A percentile compares a stretch with the other conserved stretches of the same genome.
These are phyloP conservation scores for Tylopilus plumbeoviolaceoides DNA, from an alignment of 768 basidiomycete genomes.

Conservation along the genomic window DNA sequence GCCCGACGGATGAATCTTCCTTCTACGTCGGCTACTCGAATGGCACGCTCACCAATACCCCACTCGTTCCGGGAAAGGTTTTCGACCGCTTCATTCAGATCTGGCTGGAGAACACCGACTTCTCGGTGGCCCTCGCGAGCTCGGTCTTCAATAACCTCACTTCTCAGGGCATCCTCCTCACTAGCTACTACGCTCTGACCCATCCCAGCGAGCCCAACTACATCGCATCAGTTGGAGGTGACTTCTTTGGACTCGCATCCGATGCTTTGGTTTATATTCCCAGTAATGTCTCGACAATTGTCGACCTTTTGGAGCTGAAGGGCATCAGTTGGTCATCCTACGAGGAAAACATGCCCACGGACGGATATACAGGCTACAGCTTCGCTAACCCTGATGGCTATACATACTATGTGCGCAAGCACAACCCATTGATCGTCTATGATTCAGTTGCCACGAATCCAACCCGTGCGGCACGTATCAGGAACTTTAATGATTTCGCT, in stretches of 20 bases:
- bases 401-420: background rate
- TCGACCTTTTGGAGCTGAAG: background rate
- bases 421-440: background rate
- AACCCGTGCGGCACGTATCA: background rate
- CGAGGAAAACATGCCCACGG: background rate
- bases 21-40: constrained; percentile 30
- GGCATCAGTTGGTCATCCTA: background rate
- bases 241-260: background rate
- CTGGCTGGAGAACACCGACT: background rate
- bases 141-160: background rate
- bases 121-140: background rate
- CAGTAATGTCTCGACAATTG: background rate
- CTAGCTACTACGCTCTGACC: background rate
- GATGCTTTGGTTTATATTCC: background rate
- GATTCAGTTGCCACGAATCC: background rate
- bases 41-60: background rate
- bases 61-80: background rate
- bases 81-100: background rate
- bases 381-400: background rate
- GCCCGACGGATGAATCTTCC: constrained; percentile 26
- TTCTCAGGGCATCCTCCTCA: background rate
- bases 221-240: background rate
- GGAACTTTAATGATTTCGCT: background rate
- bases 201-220: background rate
- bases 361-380: background rate